Percentiles rank a stretch among this genome's conserved stretches.
These are phyloP conservation scores for Fusarium neocosmosporiellum DNA, from an alignment of 2,329 filamentous ascomycete genomes.

Conservation along the genomic window DNA sequence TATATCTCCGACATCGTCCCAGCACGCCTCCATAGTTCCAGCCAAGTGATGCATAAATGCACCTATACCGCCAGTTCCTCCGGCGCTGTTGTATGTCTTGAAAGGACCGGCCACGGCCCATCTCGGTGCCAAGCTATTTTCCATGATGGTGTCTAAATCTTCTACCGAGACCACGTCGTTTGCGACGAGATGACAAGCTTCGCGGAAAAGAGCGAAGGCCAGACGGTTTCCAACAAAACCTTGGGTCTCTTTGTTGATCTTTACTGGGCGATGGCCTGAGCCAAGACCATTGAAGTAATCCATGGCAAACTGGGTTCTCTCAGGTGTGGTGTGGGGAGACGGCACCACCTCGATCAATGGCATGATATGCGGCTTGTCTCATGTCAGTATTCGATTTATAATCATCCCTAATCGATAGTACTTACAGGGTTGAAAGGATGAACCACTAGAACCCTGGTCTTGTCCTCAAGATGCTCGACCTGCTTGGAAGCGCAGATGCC, in stretches of 20 bases:
- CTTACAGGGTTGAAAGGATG: slow-evolving; percentile 34
- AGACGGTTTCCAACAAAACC: slow-evolving; percentile 32
- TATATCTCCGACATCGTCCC: slow-evolving; percentile 22
- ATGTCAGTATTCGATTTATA: neutral
- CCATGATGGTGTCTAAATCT: slow-evolving; percentile 47
- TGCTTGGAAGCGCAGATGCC: slow-evolving; percentile 29
- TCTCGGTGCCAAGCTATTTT: slow-evolving; percentile 35
- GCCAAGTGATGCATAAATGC: slow-evolving; percentile 33
- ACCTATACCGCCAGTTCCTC: slow-evolving; percentile 28
- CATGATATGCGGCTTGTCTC: slow-evolving; percentile 29
- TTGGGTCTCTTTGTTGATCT: slow-evolving; percentile 33
- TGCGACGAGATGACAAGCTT: slow-evolving; percentile 25
- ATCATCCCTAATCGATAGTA: rapidly evolving
- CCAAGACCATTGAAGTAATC: slow-evolving; percentile 22
- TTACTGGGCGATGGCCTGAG: slow-evolving; percentile 29
- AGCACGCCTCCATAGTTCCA: slow-evolving; percentile 28
- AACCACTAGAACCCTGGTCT: slow-evolving; percentile 22
- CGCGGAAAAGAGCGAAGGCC: slow-evolving; percentile 28
- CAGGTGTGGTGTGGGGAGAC: slow-evolving; percentile 11
- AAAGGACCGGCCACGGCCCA: slow-evolving; percentile 39
- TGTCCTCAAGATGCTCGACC: slow-evolving; percentile 21
- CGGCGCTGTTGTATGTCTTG: slow-evolving; percentile 37
- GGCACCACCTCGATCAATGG: slow-evolving; percentile 33
- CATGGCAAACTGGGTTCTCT: slow-evolving; percentile 20
- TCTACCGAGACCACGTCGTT: slow-evolving; percentile 33